A percentile compares a stretch with the other conserved stretches of the same genome.
Evolutionary conservation across 2,329 filamentous ascomycete species (phyloP).

Genomic region (Aspergillus pseudotamarii): DNA sequence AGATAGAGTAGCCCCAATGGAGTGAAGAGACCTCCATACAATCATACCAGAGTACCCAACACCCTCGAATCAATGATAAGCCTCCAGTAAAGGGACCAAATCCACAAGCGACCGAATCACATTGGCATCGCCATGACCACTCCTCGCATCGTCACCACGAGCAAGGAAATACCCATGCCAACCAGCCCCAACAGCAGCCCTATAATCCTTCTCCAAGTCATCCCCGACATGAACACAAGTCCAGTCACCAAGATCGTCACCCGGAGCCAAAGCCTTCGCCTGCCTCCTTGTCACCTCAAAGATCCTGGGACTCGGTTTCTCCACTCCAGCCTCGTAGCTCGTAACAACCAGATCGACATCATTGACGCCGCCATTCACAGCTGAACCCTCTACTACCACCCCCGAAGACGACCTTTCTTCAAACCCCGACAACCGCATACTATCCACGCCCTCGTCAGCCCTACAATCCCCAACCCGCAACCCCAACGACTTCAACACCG

Average conservation of each 20-base stretch:
- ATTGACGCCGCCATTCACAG: slow-evolving; percentile 6
- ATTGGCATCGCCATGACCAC: slow-evolving; percentile 7
- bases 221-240: slow-evolving; percentile 49
- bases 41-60: neutral
- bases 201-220: slow-evolving; percentile 46
- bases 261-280: slow-evolving; percentile 23
- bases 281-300: slow-evolving; percentile 43
- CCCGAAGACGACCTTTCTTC: slow-evolving; percentile 17
- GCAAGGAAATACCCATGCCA: slow-evolving; percentile 41
- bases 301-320: slow-evolving; percentile 46
- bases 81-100: slow-evolving; percentile 23
- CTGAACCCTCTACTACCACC: neutral
- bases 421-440: slow-evolving; percentile 28
- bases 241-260: slow-evolving; percentile 21
- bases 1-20: neutral
- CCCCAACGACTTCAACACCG: slow-evolving; percentile 43
- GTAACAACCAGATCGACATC: slow-evolving; percentile 50
- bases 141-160: slow-evolving; percentile 19
- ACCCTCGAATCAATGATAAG: slow-evolving; percentile 1
- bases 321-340: slow-evolving; percentile 50
- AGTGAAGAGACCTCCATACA: neutral
- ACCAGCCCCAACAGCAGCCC: slow-evolving; percentile 40
- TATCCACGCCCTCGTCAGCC: slow-evolving; percentile 33
- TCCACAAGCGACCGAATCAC: slow-evolving; percentile 29
- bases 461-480: slow-evolving; percentile 39